Evolutionary conservation across 2,329 filamentous ascomycete genomes (phyloP).

Genomic region (Aspergillus chevalieri): DNA sequence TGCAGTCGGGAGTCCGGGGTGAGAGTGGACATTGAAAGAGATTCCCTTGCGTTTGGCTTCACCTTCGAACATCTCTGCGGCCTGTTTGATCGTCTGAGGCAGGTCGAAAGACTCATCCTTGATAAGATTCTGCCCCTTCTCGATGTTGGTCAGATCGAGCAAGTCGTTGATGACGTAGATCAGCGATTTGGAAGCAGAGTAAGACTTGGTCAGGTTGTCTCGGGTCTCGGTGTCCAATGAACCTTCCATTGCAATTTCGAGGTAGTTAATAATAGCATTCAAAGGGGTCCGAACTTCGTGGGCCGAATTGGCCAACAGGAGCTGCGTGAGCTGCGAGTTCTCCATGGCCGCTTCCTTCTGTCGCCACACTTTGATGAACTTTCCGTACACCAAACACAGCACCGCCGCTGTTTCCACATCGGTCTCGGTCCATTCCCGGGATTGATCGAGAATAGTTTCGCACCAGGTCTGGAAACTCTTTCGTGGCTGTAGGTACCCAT

Average conservation of each 20-base stretch:
- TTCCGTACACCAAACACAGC: conserved; percentile 78
- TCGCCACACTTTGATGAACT: conserved; percentile 87
- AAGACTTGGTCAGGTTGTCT: conserved; percentile 75
- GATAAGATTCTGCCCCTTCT: conserved; percentile 71
- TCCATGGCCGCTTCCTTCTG: conserved; percentile 82
- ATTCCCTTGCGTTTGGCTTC: conserved; percentile 74
- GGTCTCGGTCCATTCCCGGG: conserved; percentile 81
- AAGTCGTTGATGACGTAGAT: conserved; percentile 94
- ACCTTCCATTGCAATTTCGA: conserved; percentile 84
- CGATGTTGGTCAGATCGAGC: conserved; percentile 79
- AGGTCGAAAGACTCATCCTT: conserved; percentile 78
- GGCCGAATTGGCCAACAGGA: conserved; percentile 79
- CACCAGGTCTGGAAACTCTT: conserved; percentile 74
- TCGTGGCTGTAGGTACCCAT: conserved; percentile 69
- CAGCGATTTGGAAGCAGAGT: conserved; percentile 84
- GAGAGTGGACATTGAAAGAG: conserved; percentile 60
- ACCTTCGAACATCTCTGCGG: conserved; percentile 64
- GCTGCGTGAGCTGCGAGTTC: conserved; percentile 69
- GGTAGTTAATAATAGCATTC: conserved; percentile 91
- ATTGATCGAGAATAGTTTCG: conserved; percentile 77
- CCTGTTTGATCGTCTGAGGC: conserved; percentile 64
- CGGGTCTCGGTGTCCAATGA: conserved; percentile 72
- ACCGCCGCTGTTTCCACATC: conserved; percentile 85
- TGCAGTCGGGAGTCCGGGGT: conserved; percentile 60
- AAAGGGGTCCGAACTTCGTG: conserved; percentile 87